Evolutionary conservation across 768 basidiomycete genomes (phyloP).

Genomic region (Auriscalpium vulgare): DNA sequence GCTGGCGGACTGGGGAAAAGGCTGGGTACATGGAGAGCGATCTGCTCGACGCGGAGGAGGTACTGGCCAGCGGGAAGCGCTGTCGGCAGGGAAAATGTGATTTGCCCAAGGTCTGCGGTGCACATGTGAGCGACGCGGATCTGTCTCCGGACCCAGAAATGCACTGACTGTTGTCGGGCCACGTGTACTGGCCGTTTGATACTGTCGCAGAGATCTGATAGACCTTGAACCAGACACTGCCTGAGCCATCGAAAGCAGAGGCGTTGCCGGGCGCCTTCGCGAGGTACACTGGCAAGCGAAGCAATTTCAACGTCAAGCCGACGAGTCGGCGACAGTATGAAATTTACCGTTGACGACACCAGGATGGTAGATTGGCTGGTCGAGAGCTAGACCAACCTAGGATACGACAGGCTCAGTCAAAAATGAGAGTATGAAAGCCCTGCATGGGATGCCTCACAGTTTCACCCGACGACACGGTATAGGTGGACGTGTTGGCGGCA

Average conservation of each 20-base stretch:
- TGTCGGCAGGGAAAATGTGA: conserved; percentile 25
- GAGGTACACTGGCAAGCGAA: not conserved
- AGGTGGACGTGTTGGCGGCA: no score
- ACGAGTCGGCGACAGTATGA: no score
- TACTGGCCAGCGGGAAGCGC: conserved; percentile 26
- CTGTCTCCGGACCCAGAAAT: no score
- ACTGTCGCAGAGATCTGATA: not conserved
- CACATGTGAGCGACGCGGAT: not conserved
- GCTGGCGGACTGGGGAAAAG: conserved; percentile 7
- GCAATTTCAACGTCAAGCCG: no score
- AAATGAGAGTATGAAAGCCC: no score
- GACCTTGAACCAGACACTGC: conserved; percentile 4
- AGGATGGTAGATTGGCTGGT: no score
- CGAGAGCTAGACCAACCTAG: no score
- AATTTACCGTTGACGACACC: no score
- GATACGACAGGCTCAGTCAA: no score
- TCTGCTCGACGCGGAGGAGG: conserved; percentile 20
- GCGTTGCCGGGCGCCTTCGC: not conserved
- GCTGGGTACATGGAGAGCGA: conserved; percentile 21
- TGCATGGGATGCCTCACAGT: no score
- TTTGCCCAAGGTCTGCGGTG: not conserved
- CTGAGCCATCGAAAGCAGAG: not conserved
- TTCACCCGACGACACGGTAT: no score
- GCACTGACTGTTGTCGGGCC: no score
- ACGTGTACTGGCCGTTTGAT: not conserved